Evolutionary conservation across 1,284 basidiomycete species (phyloP).

Genomic region (Phlebopus sp.): DNA sequence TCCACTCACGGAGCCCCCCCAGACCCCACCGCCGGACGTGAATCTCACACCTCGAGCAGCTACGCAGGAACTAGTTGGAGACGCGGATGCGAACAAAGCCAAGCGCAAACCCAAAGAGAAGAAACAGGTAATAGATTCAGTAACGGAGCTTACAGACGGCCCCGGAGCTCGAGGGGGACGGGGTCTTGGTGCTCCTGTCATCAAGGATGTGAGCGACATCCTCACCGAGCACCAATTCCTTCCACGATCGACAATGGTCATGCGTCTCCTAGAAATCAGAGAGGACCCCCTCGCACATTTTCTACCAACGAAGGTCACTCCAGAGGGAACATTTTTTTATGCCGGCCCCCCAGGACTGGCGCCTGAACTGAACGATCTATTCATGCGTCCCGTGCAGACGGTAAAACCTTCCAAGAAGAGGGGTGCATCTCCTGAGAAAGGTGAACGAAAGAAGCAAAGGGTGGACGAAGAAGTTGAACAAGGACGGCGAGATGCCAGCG

Average conservation of each 20-base stretch:
- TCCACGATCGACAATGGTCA: conserved; percentile 76
- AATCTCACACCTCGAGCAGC: conserved; percentile 46
- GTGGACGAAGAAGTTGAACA: conserved; percentile 64
- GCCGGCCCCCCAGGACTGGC: conserved; percentile 80
- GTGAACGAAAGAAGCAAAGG: conserved; percentile 60
- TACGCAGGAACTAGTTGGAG: conserved; percentile 39
- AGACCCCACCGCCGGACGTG: conserved; percentile 60
- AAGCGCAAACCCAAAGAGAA: conserved; percentile 63
- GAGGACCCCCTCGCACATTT: conserved; percentile 85
- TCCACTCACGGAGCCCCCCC: conserved; percentile 67
- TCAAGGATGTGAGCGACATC: conserved; percentile 71
- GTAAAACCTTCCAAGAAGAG: conserved; percentile 51
- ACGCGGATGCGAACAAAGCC: conserved; percentile 36
- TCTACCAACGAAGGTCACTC: conserved; percentile 72
- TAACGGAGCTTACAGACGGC: conserved; percentile 80
- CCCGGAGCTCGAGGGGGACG: conserved; percentile 54
- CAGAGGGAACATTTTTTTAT: conserved; percentile 72
- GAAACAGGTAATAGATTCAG: conserved; percentile 79
- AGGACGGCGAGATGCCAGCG: conserved; percentile 60
- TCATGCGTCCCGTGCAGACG: conserved; percentile 71
- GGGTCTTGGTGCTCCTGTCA: conserved; percentile 54
- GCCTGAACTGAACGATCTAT: conserved; percentile 79
- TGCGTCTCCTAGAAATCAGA: conserved; percentile 81
- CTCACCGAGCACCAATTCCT: conserved; percentile 79
- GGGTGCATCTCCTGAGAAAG: conserved; percentile 49